Evolutionary conservation across 2,329 filamentous ascomycete species (phyloP), one percentile per base, ranked within the genome.

Genomic region (Nigrospora sphaerica): DNA sequence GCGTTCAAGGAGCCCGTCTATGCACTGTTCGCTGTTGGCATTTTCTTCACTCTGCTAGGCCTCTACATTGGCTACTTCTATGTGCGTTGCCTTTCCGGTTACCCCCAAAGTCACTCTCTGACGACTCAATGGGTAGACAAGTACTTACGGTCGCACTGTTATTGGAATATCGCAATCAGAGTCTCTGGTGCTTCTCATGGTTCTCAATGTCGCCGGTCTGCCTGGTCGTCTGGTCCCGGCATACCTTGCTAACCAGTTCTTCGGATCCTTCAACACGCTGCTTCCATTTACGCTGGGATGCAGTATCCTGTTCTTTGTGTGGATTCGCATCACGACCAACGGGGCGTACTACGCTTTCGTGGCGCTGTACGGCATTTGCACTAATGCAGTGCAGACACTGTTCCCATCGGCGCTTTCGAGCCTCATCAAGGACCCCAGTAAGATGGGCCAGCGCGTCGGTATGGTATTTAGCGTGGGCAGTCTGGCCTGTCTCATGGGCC

Each of bases 131-230:
- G 4, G 19, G 19, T 23, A 52, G 50, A 50, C 50, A 19, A 46
- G 51, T 17, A 50, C 44, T 6, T 53, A 53, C 28, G 49, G 46
- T 17, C 46, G 46, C 13, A 49, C 32, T 10, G 33, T 46, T 6
- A 17, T 39, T 16, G 45, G 39, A 13, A 28, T 46, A 16, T 33
- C 39, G 12, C 23, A 32, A 3, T 31, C 33, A n/a, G 23, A 19
- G 13, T 57, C 72, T 9, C 67, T 75, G 44, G 66, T 70, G 42
- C 58, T 75, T 2, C 60, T 79, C 32, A 62, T 77, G 31, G 64
- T 76, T 38, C 67, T 78, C 58, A 80, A 78, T 51, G 70, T 66
- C 6, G 65, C 75, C n/a, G 74, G 73, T 0, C 46, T 76, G 9
- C 53, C 70, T 2, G 71, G 70, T n/a, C 68, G 75, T 3, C 44